Conservation (phyloP, 345 rosid genomes). For the Luvunga scandens region DNA sequence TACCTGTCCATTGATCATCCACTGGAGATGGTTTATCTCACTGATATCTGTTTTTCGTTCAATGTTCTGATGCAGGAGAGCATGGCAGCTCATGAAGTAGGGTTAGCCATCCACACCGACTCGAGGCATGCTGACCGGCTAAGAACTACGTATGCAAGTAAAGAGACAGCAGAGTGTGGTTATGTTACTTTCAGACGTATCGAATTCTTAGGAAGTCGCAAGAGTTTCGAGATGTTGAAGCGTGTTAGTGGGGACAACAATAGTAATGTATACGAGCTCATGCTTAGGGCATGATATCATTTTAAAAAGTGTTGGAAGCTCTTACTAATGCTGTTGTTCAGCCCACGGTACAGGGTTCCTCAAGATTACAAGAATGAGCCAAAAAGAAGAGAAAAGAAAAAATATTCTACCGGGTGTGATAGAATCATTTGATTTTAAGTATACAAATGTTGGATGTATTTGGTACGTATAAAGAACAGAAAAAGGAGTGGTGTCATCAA, state of each 20-base stretch:
- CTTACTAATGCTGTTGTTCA: too few relatives aligned
- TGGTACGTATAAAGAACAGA: background rate
- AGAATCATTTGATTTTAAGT: background rate
- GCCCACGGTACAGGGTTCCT: too few relatives aligned
- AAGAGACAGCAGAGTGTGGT: slow-evolving; percentile 50
- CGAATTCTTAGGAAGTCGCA: slow-evolving; percentile 77
- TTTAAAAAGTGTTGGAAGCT: background rate
- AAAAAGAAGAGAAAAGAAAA: background rate
- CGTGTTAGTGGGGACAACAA: slow-evolving; percentile 76
- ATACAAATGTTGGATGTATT: background rate
- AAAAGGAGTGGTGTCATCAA: background rate
- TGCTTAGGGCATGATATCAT: slow-evolving; percentile 58
- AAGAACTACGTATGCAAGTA: slow-evolving; percentile 55
- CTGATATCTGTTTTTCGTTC: background rate
- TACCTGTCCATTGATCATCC: background rate
- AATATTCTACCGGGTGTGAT: background rate
- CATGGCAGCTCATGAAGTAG: slow-evolving; percentile 63
- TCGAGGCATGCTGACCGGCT: slow-evolving; percentile 84
- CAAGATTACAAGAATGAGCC: background rate
- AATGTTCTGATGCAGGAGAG: slow-evolving; percentile 48
- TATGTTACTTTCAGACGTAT: slow-evolving; percentile 52
- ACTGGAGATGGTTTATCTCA: background rate
- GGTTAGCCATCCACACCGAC: slow-evolving; percentile 78
- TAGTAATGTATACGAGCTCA: slow-evolving; percentile 74
- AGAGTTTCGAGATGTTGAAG: slow-evolving; percentile 76